Evolutionary conservation across 768 basidiomycete genomes (phyloP).

Genomic region (Lanmaoa rubissima): DNA sequence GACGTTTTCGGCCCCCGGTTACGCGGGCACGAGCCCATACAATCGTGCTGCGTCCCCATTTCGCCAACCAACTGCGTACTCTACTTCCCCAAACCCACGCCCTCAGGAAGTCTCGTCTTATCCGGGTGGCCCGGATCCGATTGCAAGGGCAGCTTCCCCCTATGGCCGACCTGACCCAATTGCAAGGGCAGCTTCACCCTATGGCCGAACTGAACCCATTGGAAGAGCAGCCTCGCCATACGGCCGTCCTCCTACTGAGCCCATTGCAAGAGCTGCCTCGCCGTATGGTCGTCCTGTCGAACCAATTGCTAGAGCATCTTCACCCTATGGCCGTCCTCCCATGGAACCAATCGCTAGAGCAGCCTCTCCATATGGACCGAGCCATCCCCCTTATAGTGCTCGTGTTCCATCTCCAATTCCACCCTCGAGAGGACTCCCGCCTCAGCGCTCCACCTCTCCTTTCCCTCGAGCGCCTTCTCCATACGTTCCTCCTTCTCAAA

Average conservation of each 20-base stretch:
- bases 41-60: constrained; percentile 37
- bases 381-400: constrained; percentile 25
- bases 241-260: constrained; percentile 28
- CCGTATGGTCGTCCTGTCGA: constrained; percentile 35
- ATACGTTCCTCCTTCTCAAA: constrained; percentile 21
- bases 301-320: constrained; percentile 38
- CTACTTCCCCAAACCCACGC: constrained; percentile 48
- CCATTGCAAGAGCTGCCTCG: constrained; percentile 25
- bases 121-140: constrained; percentile 36
- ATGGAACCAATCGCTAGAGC: constrained; percentile 42
- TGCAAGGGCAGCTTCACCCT: constrained; percentile 33
- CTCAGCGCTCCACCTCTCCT: constrained; percentile 30
- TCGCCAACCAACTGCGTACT: constrained; percentile 32
- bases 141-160: constrained; percentile 32
- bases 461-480: constrained; percentile 33
- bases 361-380: constrained; percentile 31
- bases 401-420: constrained; percentile 33
- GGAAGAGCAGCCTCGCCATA: constrained; percentile 28
- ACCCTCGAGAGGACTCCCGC: constrained; percentile 16
- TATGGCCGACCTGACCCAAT: constrained; percentile 35
- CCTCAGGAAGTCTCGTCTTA: constrained; percentile 45
- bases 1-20: constrained; percentile 27
- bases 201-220: constrained; percentile 30
- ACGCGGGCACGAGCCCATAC: constrained; percentile 30
- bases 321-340: constrained; percentile 35